A percentile compares a stretch with the other conserved stretches of the same genome.
Evolutionary conservation across 2,329 filamentous ascomycete species (phyloP).

Genomic region (Uncinocarpus reesii): DNA sequence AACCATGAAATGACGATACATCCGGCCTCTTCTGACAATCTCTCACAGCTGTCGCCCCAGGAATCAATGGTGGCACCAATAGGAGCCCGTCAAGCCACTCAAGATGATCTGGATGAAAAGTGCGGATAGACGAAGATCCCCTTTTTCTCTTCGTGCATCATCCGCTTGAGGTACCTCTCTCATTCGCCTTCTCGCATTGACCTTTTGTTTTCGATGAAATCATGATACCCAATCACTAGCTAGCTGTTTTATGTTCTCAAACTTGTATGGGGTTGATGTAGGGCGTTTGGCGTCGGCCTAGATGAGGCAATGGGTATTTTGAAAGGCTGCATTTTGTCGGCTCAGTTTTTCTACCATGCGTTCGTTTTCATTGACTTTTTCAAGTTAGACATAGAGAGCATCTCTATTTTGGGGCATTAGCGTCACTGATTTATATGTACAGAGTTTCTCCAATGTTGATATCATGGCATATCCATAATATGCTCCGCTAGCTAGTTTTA

Average conservation of each 20-base stretch:
- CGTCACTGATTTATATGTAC: background rate
- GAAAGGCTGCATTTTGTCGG: too few relatives aligned
- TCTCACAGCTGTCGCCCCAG: background rate
- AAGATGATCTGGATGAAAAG: slow-evolving; percentile 4
- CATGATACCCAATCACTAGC: too few relatives aligned
- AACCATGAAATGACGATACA: background rate
- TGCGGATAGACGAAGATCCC: background rate
- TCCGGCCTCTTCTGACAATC: background rate
- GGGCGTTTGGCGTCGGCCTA: too few relatives aligned
- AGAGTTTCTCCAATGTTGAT: background rate
- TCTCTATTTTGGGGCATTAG: background rate
- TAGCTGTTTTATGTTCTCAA: too few relatives aligned
- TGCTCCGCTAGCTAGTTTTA: background rate
- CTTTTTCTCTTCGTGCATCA: background rate
- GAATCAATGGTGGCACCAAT: background rate
- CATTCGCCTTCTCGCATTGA: background rate
- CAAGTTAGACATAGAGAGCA: too few relatives aligned
- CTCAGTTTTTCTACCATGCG: background rate
- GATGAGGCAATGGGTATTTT: too few relatives aligned
- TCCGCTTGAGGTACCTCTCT: background rate
- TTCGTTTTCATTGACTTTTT: background rate
- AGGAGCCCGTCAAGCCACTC: background rate
- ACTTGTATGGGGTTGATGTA: too few relatives aligned
- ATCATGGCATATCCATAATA: too few relatives aligned
- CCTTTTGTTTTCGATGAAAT: too few relatives aligned